These are phyloP conservation scores for Medicago arabica DNA, from an alignment of 306 rosid genomes.

Conservation along the genomic window DNA sequence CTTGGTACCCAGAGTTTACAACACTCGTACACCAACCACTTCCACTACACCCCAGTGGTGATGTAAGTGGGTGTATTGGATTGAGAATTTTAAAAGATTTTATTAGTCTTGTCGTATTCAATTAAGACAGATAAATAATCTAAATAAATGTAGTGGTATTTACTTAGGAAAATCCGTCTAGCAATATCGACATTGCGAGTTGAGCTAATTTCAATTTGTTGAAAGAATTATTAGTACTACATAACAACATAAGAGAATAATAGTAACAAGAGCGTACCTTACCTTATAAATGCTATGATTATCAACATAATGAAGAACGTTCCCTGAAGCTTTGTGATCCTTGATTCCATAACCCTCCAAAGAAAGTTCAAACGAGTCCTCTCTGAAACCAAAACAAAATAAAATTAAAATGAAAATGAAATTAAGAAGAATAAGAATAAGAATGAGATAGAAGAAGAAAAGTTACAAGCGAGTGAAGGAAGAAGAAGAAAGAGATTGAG, in stretches of 20 bases:
- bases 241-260: not conserved
- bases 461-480: conserved; percentile 54
- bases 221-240: not conserved
- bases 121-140: not conserved
- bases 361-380: conserved; percentile 63
- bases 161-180: no score
- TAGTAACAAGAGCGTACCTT: not conserved
- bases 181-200: no score
- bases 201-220: no score
- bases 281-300: conserved; percentile 59
- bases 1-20: not conserved
- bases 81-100: not conserved
- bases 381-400: conserved; percentile 48
- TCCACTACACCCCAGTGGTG: not conserved
- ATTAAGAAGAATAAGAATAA: not conserved
- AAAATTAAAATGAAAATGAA: not conserved
- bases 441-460: not conserved
- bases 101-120: not conserved
- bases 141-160: not conserved
- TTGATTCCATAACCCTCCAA: conserved; percentile 72
- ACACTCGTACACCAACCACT: not conserved
- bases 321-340: conserved; percentile 69
- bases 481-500: conserved; percentile 57
- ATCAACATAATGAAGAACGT: conserved; percentile 62
- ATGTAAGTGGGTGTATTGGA: not conserved